Evolutionary conservation across 2,329 filamentous ascomycete species (phyloP), one percentile per base, ranked within the genome.

Genomic region (Rhynchosporium graminicola): DNA sequence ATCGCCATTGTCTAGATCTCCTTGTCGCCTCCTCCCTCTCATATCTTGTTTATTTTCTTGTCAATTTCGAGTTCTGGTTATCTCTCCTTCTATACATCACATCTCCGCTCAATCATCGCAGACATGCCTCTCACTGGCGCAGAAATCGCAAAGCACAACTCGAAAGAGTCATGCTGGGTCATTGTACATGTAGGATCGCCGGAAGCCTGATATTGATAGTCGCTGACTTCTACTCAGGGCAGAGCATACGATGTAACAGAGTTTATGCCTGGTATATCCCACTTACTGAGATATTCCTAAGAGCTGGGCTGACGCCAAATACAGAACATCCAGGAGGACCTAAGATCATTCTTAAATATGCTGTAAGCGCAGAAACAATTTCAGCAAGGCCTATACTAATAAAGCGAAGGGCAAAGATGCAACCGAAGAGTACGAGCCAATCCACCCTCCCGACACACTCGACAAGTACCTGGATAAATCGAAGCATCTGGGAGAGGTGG

Each of bases 341-440:
- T 68, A 95, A 94, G 74, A 96, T 98, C 75, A 98, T 99, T 72
- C 84, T 99, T 68, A 97, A 97, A 79, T 97, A 97, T 78, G 93
- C 93, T 36, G 83, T 84, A 74, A 66, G 81, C 69, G 13, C 31
- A 5, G 26, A 28, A 7, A 62, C 13, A n/a, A 51, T 2, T 43
- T 6, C 8, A n/a, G 15, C 15, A 45, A n/a, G 29, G 20, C 4
- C 4, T 5, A 20, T 46, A 28, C 57, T 62, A n/a, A 59, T 48
- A 61, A 28, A 55, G 52, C 38, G 20, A 47, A 74, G 73, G 92
- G 93, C 71, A 96, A 94, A 81, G 93, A 97, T 80, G 92, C 92
- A 45, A 96, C 92, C 42, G 90, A 93, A 75, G 92, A 92, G 73
- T 97, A 91, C 77, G 92, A 96, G 54, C 92, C 92, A 42, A 95